These are phyloP conservation scores for Aspergillus sclerotialis DNA, from an alignment of 2,329 filamentous ascomycete genomes.

Conservation along the genomic window DNA sequence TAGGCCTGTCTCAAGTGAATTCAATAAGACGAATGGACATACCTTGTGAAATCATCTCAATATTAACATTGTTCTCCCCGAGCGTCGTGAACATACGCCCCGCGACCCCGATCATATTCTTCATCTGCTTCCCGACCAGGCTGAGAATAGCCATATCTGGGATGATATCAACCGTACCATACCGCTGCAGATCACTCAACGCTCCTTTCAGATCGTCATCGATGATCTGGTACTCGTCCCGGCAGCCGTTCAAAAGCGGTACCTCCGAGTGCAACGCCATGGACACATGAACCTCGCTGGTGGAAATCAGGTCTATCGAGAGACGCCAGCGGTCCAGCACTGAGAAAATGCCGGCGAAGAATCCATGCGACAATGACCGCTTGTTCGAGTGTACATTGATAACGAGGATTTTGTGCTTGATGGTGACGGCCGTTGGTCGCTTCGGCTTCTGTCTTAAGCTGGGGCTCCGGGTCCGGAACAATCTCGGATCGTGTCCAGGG, in stretches of 20 bases:
- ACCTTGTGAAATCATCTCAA: slow-evolving; percentile 99
- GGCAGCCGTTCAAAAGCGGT: slow-evolving; percentile 42
- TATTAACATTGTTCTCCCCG: slow-evolving; percentile 88
- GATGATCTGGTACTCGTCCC: slow-evolving; percentile 47
- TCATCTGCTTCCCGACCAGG: slow-evolving; percentile 90
- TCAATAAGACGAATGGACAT: slow-evolving; percentile 14
- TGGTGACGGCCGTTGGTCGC: slow-evolving; percentile 82
- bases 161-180: slow-evolving; percentile 85
- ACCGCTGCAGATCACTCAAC: slow-evolving; percentile 66
- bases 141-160: slow-evolving; percentile 93
- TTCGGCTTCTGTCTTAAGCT: slow-evolving; percentile 55
- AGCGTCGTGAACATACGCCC: slow-evolving; percentile 93
- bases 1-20: slow-evolving; percentile 9
- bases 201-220: slow-evolving; percentile 59
- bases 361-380: slow-evolving; percentile 89
- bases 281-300: slow-evolving; percentile 92
- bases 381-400: slow-evolving; percentile 99
- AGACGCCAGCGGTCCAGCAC: slow-evolving; percentile 81
- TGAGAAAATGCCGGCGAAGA: slow-evolving; percentile 88
- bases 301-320: slow-evolving; percentile 93
- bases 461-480: slow-evolving; percentile 42
- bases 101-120: slow-evolving; percentile 92
- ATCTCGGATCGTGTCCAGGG: slow-evolving; percentile 52
- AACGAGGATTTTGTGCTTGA: slow-evolving; percentile 94
- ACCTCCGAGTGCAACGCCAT: slow-evolving; percentile 85